Evolutionary conservation across 306 rosid genomes (phyloP).

Genomic region (Gynostemma pentaphyllum): DNA sequence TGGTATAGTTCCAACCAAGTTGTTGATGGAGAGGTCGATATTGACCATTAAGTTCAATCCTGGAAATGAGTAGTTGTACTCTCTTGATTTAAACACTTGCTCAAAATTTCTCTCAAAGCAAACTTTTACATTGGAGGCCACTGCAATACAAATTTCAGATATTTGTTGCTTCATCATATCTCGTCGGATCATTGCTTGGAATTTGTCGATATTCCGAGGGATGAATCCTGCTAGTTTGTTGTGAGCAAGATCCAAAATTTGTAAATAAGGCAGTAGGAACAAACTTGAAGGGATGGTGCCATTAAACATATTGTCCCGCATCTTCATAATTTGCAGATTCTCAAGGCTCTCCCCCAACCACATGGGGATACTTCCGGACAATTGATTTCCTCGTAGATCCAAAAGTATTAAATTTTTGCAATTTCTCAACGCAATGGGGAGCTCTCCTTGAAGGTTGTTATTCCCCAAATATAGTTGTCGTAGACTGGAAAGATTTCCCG

Average conservation of each 20-base stretch:
- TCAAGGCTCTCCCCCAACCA: neutral
- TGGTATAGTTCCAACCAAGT: constrained; percentile 3
- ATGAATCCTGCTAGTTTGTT: constrained; percentile 1
- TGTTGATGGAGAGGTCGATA: constrained; percentile 11
- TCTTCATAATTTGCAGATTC: constrained; percentile 4
- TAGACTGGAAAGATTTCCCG: neutral
- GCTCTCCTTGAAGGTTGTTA: neutral
- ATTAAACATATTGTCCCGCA: neutral
- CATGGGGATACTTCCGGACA: neutral
- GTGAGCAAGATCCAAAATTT: constrained; percentile 4
- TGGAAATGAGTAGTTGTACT: neutral
- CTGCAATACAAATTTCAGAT: too few species aligned
- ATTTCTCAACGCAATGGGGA: neutral
- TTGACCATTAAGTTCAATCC: neutral
- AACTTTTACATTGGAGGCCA: neutral
- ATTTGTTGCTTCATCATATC: too few species aligned
- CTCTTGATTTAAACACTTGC: neutral
- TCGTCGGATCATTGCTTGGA: neutral
- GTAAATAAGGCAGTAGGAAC: neutral
- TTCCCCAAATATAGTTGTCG: neutral
- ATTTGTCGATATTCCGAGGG: neutral
- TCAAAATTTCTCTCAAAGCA: neutral
- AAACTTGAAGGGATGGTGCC: neutral
- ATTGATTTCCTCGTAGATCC: constrained; percentile 8
- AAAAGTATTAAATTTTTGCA: neutral